These are phyloP conservation scores for Celoporthe dispersa DNA, from an alignment of 2,329 filamentous ascomycete genomes.

Conservation along the genomic window DNA sequence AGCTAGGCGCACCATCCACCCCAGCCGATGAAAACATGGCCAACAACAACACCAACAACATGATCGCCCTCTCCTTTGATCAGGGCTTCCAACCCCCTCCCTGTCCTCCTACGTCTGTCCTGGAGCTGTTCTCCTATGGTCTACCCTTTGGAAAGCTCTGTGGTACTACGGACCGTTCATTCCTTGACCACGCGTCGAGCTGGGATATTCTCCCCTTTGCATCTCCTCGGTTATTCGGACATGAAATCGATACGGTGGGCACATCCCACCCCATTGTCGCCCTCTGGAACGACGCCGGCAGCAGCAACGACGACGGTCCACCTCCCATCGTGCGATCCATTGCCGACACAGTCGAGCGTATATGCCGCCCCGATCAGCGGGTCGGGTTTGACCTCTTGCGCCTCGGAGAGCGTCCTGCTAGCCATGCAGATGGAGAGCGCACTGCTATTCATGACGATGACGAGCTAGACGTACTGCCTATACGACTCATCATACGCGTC, in stretches of 20 bases:
- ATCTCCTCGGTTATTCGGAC: background rate
- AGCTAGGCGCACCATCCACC: no score
- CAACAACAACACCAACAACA: background rate
- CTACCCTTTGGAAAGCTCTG: background rate
- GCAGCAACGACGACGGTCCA: background rate
- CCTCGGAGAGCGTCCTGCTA: background rate
- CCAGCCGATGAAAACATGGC: no score
- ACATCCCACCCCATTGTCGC: slow-evolving; percentile 1
- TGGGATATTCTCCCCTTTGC: background rate
- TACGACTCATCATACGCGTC: background rate
- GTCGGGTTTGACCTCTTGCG: background rate
- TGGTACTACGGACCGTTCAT: background rate
- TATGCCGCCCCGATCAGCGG: background rate
- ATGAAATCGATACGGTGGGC: background rate
- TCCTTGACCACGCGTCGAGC: background rate
- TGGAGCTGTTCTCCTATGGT: background rate
- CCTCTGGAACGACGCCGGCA: background rate
- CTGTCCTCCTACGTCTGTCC: background rate
- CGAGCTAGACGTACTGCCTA: background rate
- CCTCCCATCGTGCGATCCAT: background rate
- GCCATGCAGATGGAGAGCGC: background rate
- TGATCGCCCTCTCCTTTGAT: background rate
- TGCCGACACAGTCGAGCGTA: background rate
- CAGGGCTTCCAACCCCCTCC: background rate
- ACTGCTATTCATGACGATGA: background rate